Percentiles rank a stretch among this genome's conserved stretches.
These are phyloP conservation scores for Acacia concinna DNA, from an alignment of 331 rosid species.

Conservation along the genomic window DNA sequence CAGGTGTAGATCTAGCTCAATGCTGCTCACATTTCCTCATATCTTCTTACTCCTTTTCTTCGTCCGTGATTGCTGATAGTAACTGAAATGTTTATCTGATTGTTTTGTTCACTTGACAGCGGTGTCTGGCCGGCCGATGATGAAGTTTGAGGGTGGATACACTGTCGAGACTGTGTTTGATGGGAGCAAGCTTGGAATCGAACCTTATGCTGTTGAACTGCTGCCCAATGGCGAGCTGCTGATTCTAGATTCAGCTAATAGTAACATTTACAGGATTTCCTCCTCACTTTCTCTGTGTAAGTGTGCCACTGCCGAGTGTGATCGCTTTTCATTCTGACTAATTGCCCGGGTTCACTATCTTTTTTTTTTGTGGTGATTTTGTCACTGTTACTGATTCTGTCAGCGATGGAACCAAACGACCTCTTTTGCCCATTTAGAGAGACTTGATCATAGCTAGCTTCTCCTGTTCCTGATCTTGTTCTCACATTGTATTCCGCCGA, in stretches of 20 bases:
- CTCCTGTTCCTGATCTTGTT: not conserved
- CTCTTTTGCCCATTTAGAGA: conserved; percentile 17
- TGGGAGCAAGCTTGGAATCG: conserved; percentile 94
- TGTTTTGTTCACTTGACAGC: conserved; percentile 39
- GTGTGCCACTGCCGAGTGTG: conserved; percentile 42
- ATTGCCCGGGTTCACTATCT: conserved; percentile 19
- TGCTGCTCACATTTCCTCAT: conserved; percentile 13
- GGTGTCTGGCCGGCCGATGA: conserved; percentile 63
- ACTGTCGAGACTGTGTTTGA: conserved; percentile 91
- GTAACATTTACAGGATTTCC: conserved; percentile 73
- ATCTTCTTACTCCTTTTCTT: not conserved
- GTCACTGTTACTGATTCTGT: conserved; percentile 1
- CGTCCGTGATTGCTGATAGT: conserved; percentile 21
- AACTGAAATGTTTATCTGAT: conserved; percentile 28
- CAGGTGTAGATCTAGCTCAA: conserved; percentile 61
- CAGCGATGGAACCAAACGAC: not conserved
- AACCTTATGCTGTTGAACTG: conserved; percentile 84
- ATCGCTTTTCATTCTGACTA: conserved; percentile 18
- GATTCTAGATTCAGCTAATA: conserved; percentile 80
- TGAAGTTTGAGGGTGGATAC: conserved; percentile 93
- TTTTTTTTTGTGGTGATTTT: not conserved
- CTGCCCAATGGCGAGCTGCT: conserved; percentile 83
- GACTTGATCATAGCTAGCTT: conserved; percentile 2
- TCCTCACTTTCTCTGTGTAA: conserved; percentile 89
- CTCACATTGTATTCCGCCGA: not conserved